These are phyloP conservation scores for Leishmania turanica DNA, from an alignment of 208 protist species.

Conservation along the genomic window DNA sequence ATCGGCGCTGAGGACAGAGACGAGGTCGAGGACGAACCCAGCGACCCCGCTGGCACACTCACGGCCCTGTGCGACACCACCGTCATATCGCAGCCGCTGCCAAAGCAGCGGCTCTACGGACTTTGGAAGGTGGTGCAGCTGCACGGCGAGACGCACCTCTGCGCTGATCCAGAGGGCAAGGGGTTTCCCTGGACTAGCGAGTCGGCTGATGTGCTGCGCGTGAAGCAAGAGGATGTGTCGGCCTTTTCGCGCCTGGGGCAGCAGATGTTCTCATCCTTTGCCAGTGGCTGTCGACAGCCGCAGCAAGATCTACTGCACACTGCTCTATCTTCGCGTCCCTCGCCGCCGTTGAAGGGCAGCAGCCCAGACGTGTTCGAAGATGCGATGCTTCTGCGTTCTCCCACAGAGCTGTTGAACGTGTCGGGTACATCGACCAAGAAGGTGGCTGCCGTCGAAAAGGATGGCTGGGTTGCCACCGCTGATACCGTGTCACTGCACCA, in stretches of 20 bases:
- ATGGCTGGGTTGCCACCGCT: neutral
- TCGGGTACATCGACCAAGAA: neutral
- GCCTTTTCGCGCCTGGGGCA: conserved; percentile 5
- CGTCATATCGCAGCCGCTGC: conserved; percentile 6
- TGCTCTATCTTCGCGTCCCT: conserved; percentile 15
- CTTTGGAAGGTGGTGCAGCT: conserved; percentile 43
- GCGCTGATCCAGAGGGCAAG: conserved; percentile 32
- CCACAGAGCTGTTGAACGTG: conserved; percentile 7
- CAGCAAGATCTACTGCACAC: neutral
- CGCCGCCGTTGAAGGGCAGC: conserved; percentile 15
- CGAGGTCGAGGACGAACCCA: conserved; percentile 9
- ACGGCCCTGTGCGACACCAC: conserved; percentile 4
- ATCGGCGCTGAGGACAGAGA: conserved; percentile 1
- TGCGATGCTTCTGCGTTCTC: neutral
- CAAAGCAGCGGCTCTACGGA: conserved; percentile 9
- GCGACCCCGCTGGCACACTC: conserved; percentile 10
- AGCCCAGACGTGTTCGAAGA: conserved; percentile 15
- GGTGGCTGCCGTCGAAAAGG: neutral
- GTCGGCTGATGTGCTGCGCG: conserved; percentile 12
- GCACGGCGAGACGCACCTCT: conserved; percentile 38
- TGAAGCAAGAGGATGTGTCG: neutral
- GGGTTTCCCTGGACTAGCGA: conserved; percentile 41
- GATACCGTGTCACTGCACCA: conserved; percentile 5
- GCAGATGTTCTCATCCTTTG: conserved; percentile 4
- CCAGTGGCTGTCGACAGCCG: conserved; percentile 11